phyloP scores from a whole-genome alignment of 108 stramenopile genomes.

The Cyclotella kingstonii region DNA sequence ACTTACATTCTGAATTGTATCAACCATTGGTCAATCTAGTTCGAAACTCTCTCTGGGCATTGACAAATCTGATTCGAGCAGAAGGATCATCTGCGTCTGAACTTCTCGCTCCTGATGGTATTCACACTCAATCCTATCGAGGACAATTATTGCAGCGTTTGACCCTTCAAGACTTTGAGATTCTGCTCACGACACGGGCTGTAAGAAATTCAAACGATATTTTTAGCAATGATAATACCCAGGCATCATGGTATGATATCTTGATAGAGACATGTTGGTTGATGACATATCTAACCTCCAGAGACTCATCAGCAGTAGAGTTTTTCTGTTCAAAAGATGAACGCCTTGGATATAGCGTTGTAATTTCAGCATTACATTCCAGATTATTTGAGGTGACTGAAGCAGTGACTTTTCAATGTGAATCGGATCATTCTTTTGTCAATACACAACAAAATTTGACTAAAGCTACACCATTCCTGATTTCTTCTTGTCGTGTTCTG shows the following conservation, averaged over 20 bases:
- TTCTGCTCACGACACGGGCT: slow-evolving; percentile 4
- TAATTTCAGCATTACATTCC: neutral
- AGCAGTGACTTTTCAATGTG: slow-evolving; percentile 10
- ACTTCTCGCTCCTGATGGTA: neutral
- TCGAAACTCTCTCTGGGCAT: slow-evolving; percentile 32
- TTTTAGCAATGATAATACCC: neutral
- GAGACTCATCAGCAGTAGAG: slow-evolving; percentile 8
- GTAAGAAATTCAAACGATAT: neutral
- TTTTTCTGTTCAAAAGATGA: slow-evolving; percentile 2
- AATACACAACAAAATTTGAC: neutral
- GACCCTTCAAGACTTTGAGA: neutral
- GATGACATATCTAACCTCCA: slow-evolving; percentile 11
- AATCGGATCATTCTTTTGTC: neutral
- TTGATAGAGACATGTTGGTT: slow-evolving; percentile 40
- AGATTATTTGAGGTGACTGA: slow-evolving; percentile 8
- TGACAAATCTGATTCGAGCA: slow-evolving; percentile 22
- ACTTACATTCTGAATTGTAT: neutral
- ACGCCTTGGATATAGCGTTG: neutral
- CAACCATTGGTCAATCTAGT: slow-evolving; percentile 4
- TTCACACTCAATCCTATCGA: neutral
- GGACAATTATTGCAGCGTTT: neutral
- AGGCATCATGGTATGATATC: slow-evolving; percentile 22
- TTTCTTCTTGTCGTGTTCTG: slow-evolving; percentile 31
- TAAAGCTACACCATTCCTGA: neutral
- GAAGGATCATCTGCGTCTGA: neutral